A percentile compares a stretch with the other conserved stretches of the same genome.
Conservation (phyloP, 805 yeast genomes). For the Pachysolen tannophilus region DNA sequence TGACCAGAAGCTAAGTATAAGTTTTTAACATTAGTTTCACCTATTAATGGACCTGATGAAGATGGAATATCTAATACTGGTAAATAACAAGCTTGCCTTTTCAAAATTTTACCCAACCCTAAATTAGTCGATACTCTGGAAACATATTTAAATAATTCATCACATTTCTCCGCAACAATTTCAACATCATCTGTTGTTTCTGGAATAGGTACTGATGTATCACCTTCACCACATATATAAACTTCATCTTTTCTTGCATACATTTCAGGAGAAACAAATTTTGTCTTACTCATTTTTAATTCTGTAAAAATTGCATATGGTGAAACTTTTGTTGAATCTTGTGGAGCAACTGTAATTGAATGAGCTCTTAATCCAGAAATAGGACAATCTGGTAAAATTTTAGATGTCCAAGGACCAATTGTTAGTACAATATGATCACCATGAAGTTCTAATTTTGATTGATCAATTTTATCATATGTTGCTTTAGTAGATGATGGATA, state of each 20-base stretch:
- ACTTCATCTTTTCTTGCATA: conserved; percentile 95
- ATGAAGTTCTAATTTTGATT: conserved; percentile 35
- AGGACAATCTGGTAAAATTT: conserved; percentile 86
- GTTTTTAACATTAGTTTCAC: conserved; percentile 81
- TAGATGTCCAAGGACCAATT: conserved; percentile 97
- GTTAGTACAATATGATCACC: conserved; percentile 80
- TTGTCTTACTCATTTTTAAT: conserved; percentile 55
- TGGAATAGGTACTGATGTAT: conserved; percentile 81
- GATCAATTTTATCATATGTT: conserved; percentile 19
- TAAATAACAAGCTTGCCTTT: conserved; percentile 89
- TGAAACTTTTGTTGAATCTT: conserved; percentile 59
- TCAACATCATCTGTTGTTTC: conserved; percentile 92
- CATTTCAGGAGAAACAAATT: conserved; percentile 84
- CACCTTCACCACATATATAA: conserved; percentile 97
- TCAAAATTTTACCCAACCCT: conserved; percentile 63
- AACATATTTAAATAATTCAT: conserved; percentile 74
- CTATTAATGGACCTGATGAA: conserved; percentile 87
- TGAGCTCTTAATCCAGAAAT: conserved; percentile 92
- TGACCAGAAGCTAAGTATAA: conserved; percentile 86
- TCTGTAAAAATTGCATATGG: conserved; percentile 95
- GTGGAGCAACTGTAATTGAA: conserved; percentile 84
- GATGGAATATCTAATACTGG: conserved; percentile 94
- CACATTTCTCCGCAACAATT: conserved; percentile 82
- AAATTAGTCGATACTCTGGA: conserved; percentile 66
- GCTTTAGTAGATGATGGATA: conserved; percentile 28